phyloP scores from a whole-genome alignment of 257 asterid genomes.

The Anisodus tanguticus region DNA sequence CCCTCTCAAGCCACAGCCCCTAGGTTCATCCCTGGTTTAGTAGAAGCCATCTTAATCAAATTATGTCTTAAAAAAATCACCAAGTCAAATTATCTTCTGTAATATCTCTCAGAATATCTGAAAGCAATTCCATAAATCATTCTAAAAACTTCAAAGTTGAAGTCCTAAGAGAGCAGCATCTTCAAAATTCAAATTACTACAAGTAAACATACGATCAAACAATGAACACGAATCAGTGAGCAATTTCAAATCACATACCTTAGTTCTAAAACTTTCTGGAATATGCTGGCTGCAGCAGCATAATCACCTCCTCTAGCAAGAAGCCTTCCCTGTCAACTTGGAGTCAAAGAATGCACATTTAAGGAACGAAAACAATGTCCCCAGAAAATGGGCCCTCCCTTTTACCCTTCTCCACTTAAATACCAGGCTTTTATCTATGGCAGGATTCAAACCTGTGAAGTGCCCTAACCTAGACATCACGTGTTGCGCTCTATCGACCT shows the following conservation, averaged over 20 bases:
- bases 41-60: constrained; percentile 21
- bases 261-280: constrained; percentile 73
- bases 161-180: neutral
- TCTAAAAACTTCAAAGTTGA: constrained; percentile 11
- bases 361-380: constrained; percentile 30
- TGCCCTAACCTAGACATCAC: constrained; percentile 20
- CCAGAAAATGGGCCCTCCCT: constrained; percentile 9
- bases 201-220: neutral
- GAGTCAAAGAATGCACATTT: constrained; percentile 69
- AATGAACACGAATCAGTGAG: constrained; percentile 26
- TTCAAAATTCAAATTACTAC: neutral
- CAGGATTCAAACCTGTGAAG: neutral
- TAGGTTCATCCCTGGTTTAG: neutral
- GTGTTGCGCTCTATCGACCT: neutral
- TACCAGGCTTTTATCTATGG: neutral
- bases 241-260: constrained; percentile 62
- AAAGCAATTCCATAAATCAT: neutral
- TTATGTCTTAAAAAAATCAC: neutral
- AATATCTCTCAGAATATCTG: neutral
- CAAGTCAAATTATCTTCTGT: neutral
- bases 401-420: neutral
- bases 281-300: constrained; percentile 80
- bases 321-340: constrained; percentile 99
- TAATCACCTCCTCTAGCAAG: constrained; percentile 91
- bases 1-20: constrained; percentile 1